Conservation (phyloP, 768 basidiomycete genomes). For the Boletus subcaerulescens region DNA sequence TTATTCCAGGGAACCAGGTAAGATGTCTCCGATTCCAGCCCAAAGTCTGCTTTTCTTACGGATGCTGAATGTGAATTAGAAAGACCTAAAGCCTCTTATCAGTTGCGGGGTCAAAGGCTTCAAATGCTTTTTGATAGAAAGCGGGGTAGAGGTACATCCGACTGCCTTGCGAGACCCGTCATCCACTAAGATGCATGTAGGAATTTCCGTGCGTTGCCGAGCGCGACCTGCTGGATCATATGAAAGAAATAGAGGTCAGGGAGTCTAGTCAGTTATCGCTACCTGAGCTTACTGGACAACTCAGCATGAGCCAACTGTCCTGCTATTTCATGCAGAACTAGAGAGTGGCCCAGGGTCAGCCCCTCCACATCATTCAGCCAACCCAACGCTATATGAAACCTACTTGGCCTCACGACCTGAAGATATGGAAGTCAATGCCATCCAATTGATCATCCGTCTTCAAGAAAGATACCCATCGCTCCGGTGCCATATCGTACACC, state of each 20-base stretch:
- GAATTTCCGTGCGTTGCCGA: slow-evolving; percentile 90
- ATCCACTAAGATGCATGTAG: slow-evolving; percentile 37
- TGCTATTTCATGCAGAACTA: slow-evolving; percentile 94
- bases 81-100: slow-evolving; percentile 72
- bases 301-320: slow-evolving; percentile 64
- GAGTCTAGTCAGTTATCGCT: not conserved
- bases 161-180: not conserved
- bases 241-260: slow-evolving; percentile 70
- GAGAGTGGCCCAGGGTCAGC: slow-evolving; percentile 34
- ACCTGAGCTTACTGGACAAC: slow-evolving; percentile 6
- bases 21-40: slow-evolving; percentile 5
- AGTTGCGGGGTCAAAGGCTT: slow-evolving; percentile 87
- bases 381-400: slow-evolving; percentile 65
- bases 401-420: slow-evolving; percentile 87
- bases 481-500: slow-evolving; percentile 92
- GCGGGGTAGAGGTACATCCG: slow-evolving; percentile 79
- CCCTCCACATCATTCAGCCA: slow-evolving; percentile 22
- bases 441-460: slow-evolving; percentile 68
- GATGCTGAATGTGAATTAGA: slow-evolving; percentile 37
- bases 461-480: slow-evolving; percentile 61
- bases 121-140: slow-evolving; percentile 95
- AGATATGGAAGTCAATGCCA: slow-evolving; percentile 75
- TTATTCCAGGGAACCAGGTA: slow-evolving; percentile 89
- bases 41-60: not conserved
- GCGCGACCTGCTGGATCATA: slow-evolving; percentile 61